Evolutionary conservation across 768 basidiomycete genomes (phyloP), one percentile per base, ranked within the genome.

Genomic region (Panaeolus cyanescens): DNA sequence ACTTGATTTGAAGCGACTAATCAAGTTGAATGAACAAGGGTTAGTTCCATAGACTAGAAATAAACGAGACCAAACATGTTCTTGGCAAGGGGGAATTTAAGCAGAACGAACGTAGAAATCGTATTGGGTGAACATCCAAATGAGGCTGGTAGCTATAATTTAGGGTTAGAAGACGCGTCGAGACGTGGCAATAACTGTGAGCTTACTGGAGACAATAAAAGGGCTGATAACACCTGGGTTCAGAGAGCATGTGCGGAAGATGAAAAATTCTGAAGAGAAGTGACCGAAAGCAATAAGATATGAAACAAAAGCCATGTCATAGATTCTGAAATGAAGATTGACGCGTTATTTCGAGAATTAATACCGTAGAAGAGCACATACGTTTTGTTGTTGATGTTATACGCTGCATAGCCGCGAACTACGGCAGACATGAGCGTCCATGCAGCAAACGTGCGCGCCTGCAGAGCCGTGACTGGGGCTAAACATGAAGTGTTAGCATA

Each of bases 211-310:
- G 22, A 99, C 93, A 62, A 97, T 80, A 50, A 95, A 78, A 0
- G 96, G 92, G 61, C 86, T 86, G 36, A 93, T 65, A 17, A 87
- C 82, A 0, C 87, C 87, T 0, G 76, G 67, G 45, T 81, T 82
- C 54, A 92, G 63, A 54, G 81, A 88, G 34, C 90, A 85, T 2
- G 93, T 89, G 55, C 87, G 83, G 78, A 89, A 99, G 63, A 97
- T 84, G 69, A 95, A 74, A 37, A 92, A 70, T 76, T 99, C 96
- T 17, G 92, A 89, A 36, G 83, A 83, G 72, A 97, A 98, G 77
- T 99, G 96, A 4, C 82, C 85, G 70, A 94, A 91, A 2, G 95
- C 96, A 67, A 98, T 87, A 59, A 95, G 84, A 77, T 96, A 99
- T 34, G 93, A 90, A 69, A 90, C 78, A 61, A 97, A 75, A 5